A percentile compares a stretch with the other conserved stretches of the same genome.
Evolutionary conservation across 2,329 filamentous ascomycete species (phyloP).

Genomic region (Ophiostoma australiae): DNA sequence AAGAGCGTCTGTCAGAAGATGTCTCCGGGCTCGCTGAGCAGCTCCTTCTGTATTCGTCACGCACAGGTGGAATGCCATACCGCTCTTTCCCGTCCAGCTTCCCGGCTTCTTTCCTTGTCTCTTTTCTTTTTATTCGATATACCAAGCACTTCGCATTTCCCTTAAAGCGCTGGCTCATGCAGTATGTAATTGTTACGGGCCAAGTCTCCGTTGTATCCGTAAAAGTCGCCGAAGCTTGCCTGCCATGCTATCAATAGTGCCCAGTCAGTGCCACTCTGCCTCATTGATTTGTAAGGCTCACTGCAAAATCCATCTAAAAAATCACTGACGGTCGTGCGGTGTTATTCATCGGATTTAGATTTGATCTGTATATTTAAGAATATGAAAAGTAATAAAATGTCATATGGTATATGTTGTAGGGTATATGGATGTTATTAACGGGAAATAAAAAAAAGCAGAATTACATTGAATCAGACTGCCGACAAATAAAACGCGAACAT

Average conservation of each 20-base stretch:
- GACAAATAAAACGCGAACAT: neutral
- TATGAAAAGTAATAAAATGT: neutral
- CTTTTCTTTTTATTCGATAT: neutral
- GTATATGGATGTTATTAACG: constrained; percentile 1
- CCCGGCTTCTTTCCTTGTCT: neutral
- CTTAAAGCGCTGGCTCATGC: neutral
- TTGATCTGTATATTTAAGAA: neutral
- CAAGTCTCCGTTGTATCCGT: neutral
- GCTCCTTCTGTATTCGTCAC: neutral
- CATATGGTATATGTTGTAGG: neutral
- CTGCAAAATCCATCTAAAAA: neutral
- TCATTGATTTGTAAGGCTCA: neutral
- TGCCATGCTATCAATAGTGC: neutral
- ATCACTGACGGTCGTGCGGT: no score
- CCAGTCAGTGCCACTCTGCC: neutral
- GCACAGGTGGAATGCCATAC: neutral
- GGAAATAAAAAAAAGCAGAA: neutral
- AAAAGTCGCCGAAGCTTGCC: constrained; percentile 9
- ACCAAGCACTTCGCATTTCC: neutral
- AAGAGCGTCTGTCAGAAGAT: neutral
- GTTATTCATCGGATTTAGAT: neutral
- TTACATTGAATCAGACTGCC: neutral
- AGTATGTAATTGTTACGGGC: no score
- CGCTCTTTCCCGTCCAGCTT: neutral
- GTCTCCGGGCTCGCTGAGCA: neutral